Base-by-base conservation (phyloP, 2,329 filamentous ascomycete genomes). In the Ascomycota sp. region DNA sequence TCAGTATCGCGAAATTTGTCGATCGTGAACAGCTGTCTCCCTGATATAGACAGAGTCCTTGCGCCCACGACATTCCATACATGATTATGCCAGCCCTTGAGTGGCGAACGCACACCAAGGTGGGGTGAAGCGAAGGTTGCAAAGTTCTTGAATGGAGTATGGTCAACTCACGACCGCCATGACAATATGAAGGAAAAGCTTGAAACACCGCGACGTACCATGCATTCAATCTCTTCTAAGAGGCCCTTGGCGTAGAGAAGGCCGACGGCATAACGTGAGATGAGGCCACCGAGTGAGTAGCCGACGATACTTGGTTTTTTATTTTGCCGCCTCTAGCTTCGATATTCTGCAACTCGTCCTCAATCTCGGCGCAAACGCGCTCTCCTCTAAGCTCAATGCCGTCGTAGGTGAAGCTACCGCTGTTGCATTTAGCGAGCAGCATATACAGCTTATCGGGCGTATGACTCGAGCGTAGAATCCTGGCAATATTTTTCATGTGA, bases 61-160 rank as follows among this genome's bases (percentile, higher is more conserved):
- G 82, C 75, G 27, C 82, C 86, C 4, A 95, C 50, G n/a, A 76
- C 66, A 46, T 95, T 95, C 72, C 61, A 94, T 33, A 77, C 55
- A 45, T 63, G 67, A 45, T 70, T 73, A 33, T 65, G 59, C 54
- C 65, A 65, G 11, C 77, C 77, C 28, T 65, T 68, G 26, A 73
- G 52, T 2, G 79, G 78, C 1, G 71, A 69, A 29, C 76, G 63
- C 2, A 78, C 76, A n/a, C 79, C 79, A 7, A 85, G 61, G 51
- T 85, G 79, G 17, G 79, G 86, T 21, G 78, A 75, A 5, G 79
- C 86, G 52, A 95, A 94, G 1, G 85, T 93, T 3, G 77, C 81
- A 52, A 95, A 94, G 59, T 92, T 94, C 67, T 76, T 2, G 4
- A n/a, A n/a, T 13, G 5, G n/a, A n/a, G 27, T 28, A n/a, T 20